Conservation (phyloP, 306 rosid genomes). For the Cicer chorassanicum region DNA sequence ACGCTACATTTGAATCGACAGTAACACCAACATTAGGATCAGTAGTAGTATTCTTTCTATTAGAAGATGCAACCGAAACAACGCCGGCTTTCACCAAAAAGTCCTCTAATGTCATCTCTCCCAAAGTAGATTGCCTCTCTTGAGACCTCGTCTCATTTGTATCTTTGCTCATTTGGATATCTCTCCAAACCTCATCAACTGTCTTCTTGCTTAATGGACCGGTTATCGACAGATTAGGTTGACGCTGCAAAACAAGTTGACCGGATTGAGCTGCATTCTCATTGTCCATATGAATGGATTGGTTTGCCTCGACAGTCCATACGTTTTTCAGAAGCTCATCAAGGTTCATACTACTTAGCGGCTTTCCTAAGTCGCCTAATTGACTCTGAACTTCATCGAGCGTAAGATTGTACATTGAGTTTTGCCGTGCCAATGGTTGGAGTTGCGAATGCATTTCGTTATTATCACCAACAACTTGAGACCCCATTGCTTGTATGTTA, state of each 20-base stretch:
- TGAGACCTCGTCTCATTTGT: slow-evolving; percentile 56
- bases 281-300: slow-evolving; percentile 54
- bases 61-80: slow-evolving; percentile 62
- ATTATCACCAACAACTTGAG: slow-evolving; percentile 71
- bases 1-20: slow-evolving; percentile 53
- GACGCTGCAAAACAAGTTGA: slow-evolving; percentile 65
- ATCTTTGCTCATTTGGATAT: slow-evolving; percentile 76
- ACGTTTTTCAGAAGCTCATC: slow-evolving; percentile 95
- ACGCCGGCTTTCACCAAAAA: slow-evolving; percentile 94
- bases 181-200: slow-evolving; percentile 97
- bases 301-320: slow-evolving; percentile 86
- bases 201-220: slow-evolving; percentile 80
- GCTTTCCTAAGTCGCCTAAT: slow-evolving; percentile 90
- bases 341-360: slow-evolving; percentile 91
- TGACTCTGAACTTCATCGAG: slow-evolving; percentile 94
- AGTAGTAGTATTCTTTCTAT: slow-evolving; percentile 42
- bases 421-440: slow-evolving; percentile 71
- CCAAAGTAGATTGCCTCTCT: slow-evolving; percentile 76
- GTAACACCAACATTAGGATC: slow-evolving; percentile 46
- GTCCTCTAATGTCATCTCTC: slow-evolving; percentile 98
- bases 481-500: slow-evolving; percentile 80
- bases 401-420: slow-evolving; percentile 82
- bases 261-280: slow-evolving; percentile 54
- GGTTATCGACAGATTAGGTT: slow-evolving; percentile 75
- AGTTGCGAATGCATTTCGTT: slow-evolving; percentile 70